Base-by-base conservation (phyloP, 768 basidiomycete genomes). In the Naematelia aurantialba region DNA sequence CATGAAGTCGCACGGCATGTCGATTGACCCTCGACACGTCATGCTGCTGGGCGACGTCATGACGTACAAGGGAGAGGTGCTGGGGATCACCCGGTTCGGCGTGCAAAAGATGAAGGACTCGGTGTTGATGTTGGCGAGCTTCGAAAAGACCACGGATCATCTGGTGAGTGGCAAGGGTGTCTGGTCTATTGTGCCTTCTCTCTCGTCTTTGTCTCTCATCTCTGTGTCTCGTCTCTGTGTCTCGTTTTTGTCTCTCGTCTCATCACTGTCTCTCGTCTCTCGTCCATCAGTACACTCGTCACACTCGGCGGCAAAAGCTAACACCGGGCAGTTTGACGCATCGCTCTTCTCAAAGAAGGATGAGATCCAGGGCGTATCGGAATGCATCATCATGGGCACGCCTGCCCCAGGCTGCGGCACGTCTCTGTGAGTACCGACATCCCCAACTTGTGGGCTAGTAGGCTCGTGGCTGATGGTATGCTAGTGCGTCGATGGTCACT, bases 351-450 rank as follows among this genome's bases (percentile, higher is more conserved):
- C 92, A 11, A 98, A 98, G 78, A 91, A 86, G 51, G 96, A 99
- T 72, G 85, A 83, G 57, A 96, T 99, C 55, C 87, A 90, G 27
- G 96, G 96, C 52, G 94, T 99, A 4, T 98, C 96, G 19, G 96
- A 99, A 77, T 97, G 94, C 75, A 99, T 99, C 75, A 98, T 99
- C 77, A 93, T 99, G 91, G 93, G 93, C 29, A 96, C 94, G 70
- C 87, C 93, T 34, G 92, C 93, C 0, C 88, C 91, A 4, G 88
- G 85, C 70, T 93, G 91, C 70, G 93, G 93, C 25, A 97, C 93
- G 8, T 93, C 91, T 0, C 87, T 97, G 91, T 93, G 73, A 57
- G 70, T 66, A 12, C 45, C 26, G 3, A 29, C 17, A 39, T 52
- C 34, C 26, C 10, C 12, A 4, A 31, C 21, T 25, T 26, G 8